These are phyloP conservation scores for Dryas octopetala DNA, from an alignment of 306 rosid genomes.

Conservation along the genomic window DNA sequence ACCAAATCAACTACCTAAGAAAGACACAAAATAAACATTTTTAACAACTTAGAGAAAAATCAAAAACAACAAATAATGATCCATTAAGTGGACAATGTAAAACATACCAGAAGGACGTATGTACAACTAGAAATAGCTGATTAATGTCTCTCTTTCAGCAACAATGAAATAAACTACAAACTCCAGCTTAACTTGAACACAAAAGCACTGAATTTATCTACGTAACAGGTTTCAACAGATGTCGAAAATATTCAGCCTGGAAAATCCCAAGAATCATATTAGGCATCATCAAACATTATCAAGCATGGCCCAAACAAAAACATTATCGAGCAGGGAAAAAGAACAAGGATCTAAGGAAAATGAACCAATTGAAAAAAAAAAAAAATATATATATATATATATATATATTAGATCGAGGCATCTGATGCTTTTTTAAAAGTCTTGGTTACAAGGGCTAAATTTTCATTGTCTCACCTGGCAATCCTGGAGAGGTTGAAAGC, in stretches of 20 bases:
- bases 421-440: background rate
- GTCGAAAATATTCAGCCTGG: constrained; percentile 99
- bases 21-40: constrained; percentile 12
- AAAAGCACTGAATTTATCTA: constrained; percentile 45
- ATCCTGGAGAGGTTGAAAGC: constrained; percentile 96
- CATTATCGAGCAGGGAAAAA: background rate
- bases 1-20: constrained; percentile 61
- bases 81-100: background rate
- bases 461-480: constrained; percentile 72
- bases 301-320: background rate
- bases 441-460: background rate
- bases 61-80: background rate
- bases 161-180: constrained; percentile 57
- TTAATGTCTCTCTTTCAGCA: constrained; percentile 49
- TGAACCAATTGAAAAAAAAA: background rate
- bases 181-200: constrained; percentile 61
- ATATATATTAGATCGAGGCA: background rate
- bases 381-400: too few relatives aligned
- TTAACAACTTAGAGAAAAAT: background rate
- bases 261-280: constrained; percentile 20
- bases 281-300: background rate
- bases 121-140: constrained; percentile 50
- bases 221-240: constrained; percentile 97
- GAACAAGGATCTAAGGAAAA: background rate
- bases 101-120: constrained; percentile 61